Evolutionary conservation across 2,329 filamentous ascomycete genomes (phyloP).

Genomic region (Sporothrix brunneoviolacea): DNA sequence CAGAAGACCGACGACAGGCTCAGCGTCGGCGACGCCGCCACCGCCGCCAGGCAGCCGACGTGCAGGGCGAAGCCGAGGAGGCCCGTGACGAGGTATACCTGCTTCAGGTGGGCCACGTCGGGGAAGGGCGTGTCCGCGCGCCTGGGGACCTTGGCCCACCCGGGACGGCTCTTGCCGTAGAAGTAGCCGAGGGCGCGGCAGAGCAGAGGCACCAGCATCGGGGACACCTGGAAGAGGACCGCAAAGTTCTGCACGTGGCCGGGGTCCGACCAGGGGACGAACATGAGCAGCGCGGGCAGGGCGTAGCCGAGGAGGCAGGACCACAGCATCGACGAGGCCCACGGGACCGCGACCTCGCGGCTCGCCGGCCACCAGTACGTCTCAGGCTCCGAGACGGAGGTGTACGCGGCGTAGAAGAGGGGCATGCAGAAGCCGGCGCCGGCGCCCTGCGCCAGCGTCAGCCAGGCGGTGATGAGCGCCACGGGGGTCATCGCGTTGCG

Average conservation of each 20-base stretch:
- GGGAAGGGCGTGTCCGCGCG: background rate
- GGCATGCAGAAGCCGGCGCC: slow-evolving; percentile 15
- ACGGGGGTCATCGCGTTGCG: slow-evolving; percentile 14
- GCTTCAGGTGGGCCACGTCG: slow-evolving; percentile 7
- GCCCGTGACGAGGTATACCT: slow-evolving; percentile 7
- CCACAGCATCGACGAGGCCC: slow-evolving; percentile 9
- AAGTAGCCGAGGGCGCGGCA: slow-evolving; percentile 2
- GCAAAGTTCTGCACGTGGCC: slow-evolving; percentile 12
- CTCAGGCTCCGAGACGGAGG: slow-evolving; percentile 6
- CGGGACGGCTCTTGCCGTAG: background rate
- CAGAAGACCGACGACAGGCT: background rate
- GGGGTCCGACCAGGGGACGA: slow-evolving; percentile 5
- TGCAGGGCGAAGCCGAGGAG: slow-evolving; percentile 4
- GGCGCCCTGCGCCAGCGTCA: slow-evolving; percentile 8
- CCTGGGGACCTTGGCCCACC: background rate
- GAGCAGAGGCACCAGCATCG: slow-evolving; percentile 13
- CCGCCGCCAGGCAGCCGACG: background rate
- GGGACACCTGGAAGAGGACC: slow-evolving; percentile 16
- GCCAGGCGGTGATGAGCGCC: slow-evolving; percentile 6
- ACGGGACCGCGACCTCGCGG: slow-evolving; percentile 6
- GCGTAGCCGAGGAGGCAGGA: slow-evolving; percentile 12
- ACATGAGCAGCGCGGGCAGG: slow-evolving; percentile 17
- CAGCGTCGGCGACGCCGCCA: background rate
- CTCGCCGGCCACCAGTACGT: slow-evolving; percentile 13
- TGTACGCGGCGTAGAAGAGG: slow-evolving; percentile 11